Base-by-base conservation (phyloP, 306 rosid genomes). In the Macrotyloma uniflorum region DNA sequence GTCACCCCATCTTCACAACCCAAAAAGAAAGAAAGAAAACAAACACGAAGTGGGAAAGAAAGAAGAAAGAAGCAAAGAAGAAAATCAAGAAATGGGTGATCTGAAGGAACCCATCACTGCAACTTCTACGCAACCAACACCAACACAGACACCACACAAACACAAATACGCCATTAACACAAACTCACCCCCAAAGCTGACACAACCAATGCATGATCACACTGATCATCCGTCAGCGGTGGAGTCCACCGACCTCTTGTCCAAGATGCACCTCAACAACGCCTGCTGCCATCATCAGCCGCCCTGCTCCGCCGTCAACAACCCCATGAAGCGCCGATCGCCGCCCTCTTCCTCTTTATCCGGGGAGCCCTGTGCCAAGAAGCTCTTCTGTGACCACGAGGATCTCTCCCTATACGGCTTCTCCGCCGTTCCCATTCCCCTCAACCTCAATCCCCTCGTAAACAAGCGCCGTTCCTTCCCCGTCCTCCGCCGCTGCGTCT, bases 361-460 rank as follows among this genome's bases (percentile, higher is more conserved):
- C 14, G 67, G 36, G 16, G 66, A 79, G 20, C 78, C 70, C 5
- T 24, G 42, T 24, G 19, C 87, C 75, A 84, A 84, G 87, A 83
- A 79, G 24, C 74, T 36, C 0, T 75, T 58, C 30, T 69, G 20
- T 4, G 84, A 75, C 40, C 83, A 68, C 19, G 81, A 83, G 1
- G 57, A 75, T 1, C 49, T 18, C 15, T 10, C 50, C 1, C 74
- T n/a, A 0, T 53, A 26, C 42, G 87, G 87, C n/a, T 84, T 79
- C 75, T 79, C 87, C 23, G 11, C 87, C 72, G 16, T 84, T 26
- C 3, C 79, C 2, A 70, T 84, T 65, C 87, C 87, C 16, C 2
- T 76, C 64, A 40, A 58, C 18, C 36, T 79, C 0, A 45, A 16
- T 5, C 3, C 69, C 42, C 32, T 63, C 35, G 30, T 59, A 24